Evolutionary conservation across 768 basidiomycete species (phyloP), one percentile per base, ranked within the genome.

Genomic region (Vararia minispora): DNA sequence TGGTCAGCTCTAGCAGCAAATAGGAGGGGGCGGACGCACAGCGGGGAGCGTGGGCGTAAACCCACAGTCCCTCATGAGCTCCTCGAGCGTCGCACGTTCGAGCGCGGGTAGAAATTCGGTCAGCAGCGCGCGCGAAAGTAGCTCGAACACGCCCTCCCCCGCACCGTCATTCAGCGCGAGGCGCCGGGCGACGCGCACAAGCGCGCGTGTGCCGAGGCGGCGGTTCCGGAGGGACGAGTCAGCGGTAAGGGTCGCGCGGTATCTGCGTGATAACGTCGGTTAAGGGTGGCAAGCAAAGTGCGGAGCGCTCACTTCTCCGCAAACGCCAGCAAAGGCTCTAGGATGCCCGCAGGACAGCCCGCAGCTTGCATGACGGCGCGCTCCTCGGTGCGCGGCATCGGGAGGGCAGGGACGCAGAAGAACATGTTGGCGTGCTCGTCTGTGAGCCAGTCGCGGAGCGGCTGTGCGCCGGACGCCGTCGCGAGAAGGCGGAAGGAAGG

Each of bases 361-460:
- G 76, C 75, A 7, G 64, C 58, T 13, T 54, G 45, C 3, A 81
- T 69, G 11, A 78, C 53, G 2, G 51, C 43, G 0, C 51, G 45
- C 55, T 81, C 76, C 52, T 81, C 77, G 0, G 52, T 45, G 11
- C 41, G 45, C 21, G 63, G 60, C 77, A 81, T 81, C 1, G 76
- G 75, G 47, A 72, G 71, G 29, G 69, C 64, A 6, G 72, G 68
- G 11, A 81, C 52, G 8, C 76, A 55, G 53, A 79, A 73, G 63
- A 81, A 79, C 76, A 79, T 79, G 48, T 79, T 79, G 18, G 73
- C 69, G 50, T 79, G 72, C 49, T 81, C 77, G 41, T 72, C 69
- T 1, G 68, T 62, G 20, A 81, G 64, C 78, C 77, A 81, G 49
- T 79, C 76, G 48, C 73, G 72, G n/a, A 78, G 58, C n/a, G 72